A percentile compares a stretch with the other conserved stretches of the same genome.
Conservation (phyloP, 1,284 basidiomycete genomes). For the Cryptococcus sp. region DNA sequence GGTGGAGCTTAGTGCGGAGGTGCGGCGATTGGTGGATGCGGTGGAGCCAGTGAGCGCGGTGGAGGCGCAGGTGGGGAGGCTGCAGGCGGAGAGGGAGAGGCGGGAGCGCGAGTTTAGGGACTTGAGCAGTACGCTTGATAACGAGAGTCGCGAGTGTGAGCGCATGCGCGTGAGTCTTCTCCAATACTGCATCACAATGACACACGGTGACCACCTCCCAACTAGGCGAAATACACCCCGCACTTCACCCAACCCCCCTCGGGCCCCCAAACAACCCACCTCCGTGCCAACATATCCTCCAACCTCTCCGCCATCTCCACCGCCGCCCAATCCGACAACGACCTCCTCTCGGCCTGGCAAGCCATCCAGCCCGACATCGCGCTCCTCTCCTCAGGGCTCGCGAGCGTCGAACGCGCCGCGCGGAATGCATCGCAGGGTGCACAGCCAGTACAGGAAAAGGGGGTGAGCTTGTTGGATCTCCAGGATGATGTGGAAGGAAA, state of each 20-base stretch:
- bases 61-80: conserved; percentile 56
- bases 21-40: conserved; percentile 74
- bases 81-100: conserved; percentile 62
- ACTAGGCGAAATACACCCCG: conserved; percentile 73
- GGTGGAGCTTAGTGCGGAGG: conserved; percentile 64
- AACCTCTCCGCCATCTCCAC: conserved; percentile 72
- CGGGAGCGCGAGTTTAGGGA: conserved; percentile 63
- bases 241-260: conserved; percentile 87
- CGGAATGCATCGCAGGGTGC: conserved; percentile 55
- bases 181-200: not conserved
- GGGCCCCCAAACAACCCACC: conserved; percentile 64
- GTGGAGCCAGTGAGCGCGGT: conserved; percentile 62
- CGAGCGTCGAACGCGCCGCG: conserved; percentile 64
- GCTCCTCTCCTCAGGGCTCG: conserved; percentile 55
- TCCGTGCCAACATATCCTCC: conserved; percentile 76
- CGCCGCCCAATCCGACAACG: conserved; percentile 72
- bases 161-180: conserved; percentile 58
- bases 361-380: conserved; percentile 65
- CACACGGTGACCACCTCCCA: not conserved
- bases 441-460: conserved; percentile 54
- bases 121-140: conserved; percentile 64
- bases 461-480: conserved; percentile 53
- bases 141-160: conserved; percentile 78
- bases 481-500: conserved; percentile 56
- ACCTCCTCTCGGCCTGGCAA: conserved; percentile 73